These are phyloP conservation scores for Setaria italica DNA, from an alignment of 202 grass and related monocot genomes.

Conservation along the genomic window DNA sequence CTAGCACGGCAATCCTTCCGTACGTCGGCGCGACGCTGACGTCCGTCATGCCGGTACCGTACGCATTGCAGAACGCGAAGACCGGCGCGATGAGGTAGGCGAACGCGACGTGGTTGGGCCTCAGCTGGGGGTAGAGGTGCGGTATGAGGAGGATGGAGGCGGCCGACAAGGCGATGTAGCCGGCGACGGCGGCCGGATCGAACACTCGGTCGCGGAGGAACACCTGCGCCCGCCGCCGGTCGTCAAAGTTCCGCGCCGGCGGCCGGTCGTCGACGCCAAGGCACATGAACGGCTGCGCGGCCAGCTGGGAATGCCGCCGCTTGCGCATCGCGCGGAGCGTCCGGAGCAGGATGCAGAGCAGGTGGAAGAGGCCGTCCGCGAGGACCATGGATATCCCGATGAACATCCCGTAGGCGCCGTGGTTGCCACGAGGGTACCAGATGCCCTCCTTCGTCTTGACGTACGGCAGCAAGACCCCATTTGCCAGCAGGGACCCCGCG, in stretches of 20 bases:
- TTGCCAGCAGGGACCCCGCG: constrained; percentile 38
- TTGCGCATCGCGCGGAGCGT: constrained; percentile 33
- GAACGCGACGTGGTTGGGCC: constrained; percentile 38
- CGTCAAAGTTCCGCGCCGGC: constrained; percentile 43
- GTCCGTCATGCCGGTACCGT: constrained; percentile 48
- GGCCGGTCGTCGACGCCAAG: constrained; percentile 2
- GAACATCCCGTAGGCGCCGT: constrained; percentile 44
- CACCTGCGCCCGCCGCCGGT: constrained; percentile 44
- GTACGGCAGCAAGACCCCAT: constrained; percentile 51
- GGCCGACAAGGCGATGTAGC: constrained; percentile 33
- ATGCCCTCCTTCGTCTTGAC: constrained; percentile 40
- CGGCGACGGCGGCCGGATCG: neutral
- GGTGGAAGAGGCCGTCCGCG: constrained; percentile 56
- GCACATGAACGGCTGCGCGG: constrained; percentile 34
- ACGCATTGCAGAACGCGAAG: constrained; percentile 60
- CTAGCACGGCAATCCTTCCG: constrained; percentile 56
- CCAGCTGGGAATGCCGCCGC: neutral
- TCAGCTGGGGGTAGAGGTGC: constrained; percentile 50
- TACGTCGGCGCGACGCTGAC: constrained; percentile 41
- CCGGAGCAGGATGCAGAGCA: constrained; percentile 37
- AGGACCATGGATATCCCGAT: constrained; percentile 61
- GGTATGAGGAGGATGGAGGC: constrained; percentile 39
- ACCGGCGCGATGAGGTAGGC: constrained; percentile 49
- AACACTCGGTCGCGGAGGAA: constrained; percentile 54
- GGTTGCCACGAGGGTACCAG: constrained; percentile 40